These are phyloP conservation scores for Rhizoctonia solani DNA, from an alignment of 1,284 basidiomycete species.

Conservation along the genomic window DNA sequence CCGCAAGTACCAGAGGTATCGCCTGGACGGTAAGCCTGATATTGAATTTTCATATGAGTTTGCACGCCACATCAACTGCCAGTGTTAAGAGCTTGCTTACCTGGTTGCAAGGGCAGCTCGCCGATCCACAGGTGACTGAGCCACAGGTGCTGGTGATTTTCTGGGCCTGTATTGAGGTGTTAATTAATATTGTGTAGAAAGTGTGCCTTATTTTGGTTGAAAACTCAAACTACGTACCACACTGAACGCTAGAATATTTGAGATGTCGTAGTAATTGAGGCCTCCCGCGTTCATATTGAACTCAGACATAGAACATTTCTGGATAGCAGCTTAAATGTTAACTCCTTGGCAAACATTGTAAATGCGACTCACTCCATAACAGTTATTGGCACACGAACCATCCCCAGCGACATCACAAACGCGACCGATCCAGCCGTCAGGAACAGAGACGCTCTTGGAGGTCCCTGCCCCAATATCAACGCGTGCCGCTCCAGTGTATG, in stretches of 20 bases:
- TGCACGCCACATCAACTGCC: neutral
- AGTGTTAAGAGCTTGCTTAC: neutral
- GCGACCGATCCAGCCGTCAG: conserved; percentile 33
- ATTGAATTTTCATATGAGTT: neutral
- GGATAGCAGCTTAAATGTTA: neutral
- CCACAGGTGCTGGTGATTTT: conserved; percentile 14
- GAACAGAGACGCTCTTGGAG: conserved; percentile 23
- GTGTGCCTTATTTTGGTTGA: too few species aligned
- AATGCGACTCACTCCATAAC: conserved; percentile 22
- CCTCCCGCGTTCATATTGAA: conserved; percentile 31
- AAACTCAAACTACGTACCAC: conserved; percentile 4
- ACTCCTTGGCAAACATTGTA: neutral
- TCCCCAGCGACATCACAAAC: conserved; percentile 33
- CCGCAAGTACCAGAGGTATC: conserved; percentile 19
- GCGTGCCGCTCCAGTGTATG: conserved; percentile 8
- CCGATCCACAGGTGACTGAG: conserved; percentile 29
- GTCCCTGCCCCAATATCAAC: conserved; percentile 4
- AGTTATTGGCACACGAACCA: conserved; percentile 33
- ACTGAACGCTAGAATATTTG: conserved; percentile 34
- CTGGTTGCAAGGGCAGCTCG: conserved; percentile 34
- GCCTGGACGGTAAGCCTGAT: conserved; percentile 10
- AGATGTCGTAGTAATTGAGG: conserved; percentile 35
- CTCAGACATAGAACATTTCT: conserved; percentile 20
- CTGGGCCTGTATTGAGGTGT: conserved; percentile 3
- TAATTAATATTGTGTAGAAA: neutral